Conservation (phyloP, 495 filamentous ascomycete species). For the Trichoderma orchidacearum region DNA sequence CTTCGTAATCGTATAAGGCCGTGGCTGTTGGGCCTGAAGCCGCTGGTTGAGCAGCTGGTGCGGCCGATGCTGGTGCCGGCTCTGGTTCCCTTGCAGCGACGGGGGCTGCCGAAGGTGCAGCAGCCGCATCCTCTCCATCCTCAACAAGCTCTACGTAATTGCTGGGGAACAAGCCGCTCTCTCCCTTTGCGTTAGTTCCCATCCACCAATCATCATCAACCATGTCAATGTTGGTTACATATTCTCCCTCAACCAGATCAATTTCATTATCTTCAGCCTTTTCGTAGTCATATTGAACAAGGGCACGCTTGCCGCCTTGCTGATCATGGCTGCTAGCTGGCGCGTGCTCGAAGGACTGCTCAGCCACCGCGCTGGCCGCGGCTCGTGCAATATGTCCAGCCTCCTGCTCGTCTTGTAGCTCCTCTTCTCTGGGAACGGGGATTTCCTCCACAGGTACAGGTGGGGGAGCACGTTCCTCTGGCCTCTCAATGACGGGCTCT, state of each 20-base stretch:
- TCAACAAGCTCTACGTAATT: constrained; percentile 89
- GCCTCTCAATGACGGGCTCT: constrained; percentile 37
- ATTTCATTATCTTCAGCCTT: constrained; percentile 96
- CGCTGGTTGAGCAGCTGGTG: constrained; percentile 9
- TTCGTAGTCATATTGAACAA: constrained; percentile 91
- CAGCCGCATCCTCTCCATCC: constrained; percentile 22
- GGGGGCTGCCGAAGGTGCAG: constrained; percentile 11
- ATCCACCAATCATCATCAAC: constrained; percentile 98
- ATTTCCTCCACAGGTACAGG: constrained; percentile 44
- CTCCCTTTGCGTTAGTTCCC: constrained; percentile 68
- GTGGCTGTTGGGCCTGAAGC: constrained; percentile 50
- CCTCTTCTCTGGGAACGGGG: constrained; percentile 46
- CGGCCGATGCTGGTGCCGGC: constrained; percentile 12
- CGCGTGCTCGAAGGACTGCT: constrained; percentile 17
- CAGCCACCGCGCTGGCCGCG: constrained; percentile 42
- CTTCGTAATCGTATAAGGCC: constrained; percentile 92
- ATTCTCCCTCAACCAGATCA: constrained; percentile 78
- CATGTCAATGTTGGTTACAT: constrained; percentile 93
- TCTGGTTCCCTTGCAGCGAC: constrained; percentile 5
- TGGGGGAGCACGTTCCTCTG: constrained; percentile 31
- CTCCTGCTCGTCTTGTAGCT: constrained; percentile 48
- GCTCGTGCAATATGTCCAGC: constrained; percentile 49
- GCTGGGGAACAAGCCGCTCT: constrained; percentile 83
- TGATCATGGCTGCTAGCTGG: constrained; percentile 11
- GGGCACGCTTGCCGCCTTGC: constrained; percentile 47